A percentile compares a stretch with the other conserved stretches of the same genome.
Evolutionary conservation across 2,329 filamentous ascomycete genomes (phyloP).

Genomic region (Geosmithia morbida): DNA sequence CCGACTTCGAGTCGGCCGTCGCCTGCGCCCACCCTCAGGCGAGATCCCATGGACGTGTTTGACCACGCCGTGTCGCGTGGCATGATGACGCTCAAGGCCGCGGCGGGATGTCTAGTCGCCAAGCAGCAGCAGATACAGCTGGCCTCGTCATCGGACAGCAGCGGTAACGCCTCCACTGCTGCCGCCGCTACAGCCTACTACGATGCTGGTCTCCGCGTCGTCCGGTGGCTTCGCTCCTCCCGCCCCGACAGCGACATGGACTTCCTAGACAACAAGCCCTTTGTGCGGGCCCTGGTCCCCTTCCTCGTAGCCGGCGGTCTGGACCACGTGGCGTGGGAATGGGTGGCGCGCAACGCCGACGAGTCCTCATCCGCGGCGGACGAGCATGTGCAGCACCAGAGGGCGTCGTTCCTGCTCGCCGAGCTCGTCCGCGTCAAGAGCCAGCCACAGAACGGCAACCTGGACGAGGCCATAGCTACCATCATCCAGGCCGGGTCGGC

Average conservation of each 20-base stretch:
- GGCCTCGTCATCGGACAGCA: background rate
- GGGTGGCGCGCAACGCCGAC: slow-evolving; percentile 23
- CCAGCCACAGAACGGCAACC: slow-evolving; percentile 20
- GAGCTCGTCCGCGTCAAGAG: slow-evolving; percentile 27
- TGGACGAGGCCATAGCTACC: slow-evolving; percentile 33
- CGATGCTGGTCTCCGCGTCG: slow-evolving; percentile 23
- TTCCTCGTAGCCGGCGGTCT: slow-evolving; percentile 38
- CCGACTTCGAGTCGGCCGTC: slow-evolving; percentile 6
- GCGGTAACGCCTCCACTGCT: background rate
- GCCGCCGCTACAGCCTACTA: background rate
- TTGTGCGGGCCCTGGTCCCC: slow-evolving; percentile 24
- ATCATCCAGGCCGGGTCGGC: slow-evolving; percentile 30
- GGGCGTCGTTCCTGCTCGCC: slow-evolving; percentile 18
- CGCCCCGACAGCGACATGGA: slow-evolving; percentile 28
- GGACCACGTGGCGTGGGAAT: slow-evolving; percentile 36
- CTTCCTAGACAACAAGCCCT: slow-evolving; percentile 25
- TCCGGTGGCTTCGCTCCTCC: slow-evolving; percentile 38
- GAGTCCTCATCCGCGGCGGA: slow-evolving; percentile 5
- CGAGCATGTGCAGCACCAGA: slow-evolving; percentile 1
- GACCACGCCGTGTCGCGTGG: slow-evolving; percentile 38
- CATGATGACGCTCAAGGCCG: slow-evolving; percentile 38
- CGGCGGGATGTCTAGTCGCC: slow-evolving; percentile 36
- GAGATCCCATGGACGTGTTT: slow-evolving; percentile 39
- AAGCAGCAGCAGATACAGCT: slow-evolving; percentile 26
- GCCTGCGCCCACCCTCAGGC: slow-evolving; percentile 7